Evolutionary conservation across 345 rosid genomes (phyloP).

Genomic region (Euphorbia pulcherrima): DNA sequence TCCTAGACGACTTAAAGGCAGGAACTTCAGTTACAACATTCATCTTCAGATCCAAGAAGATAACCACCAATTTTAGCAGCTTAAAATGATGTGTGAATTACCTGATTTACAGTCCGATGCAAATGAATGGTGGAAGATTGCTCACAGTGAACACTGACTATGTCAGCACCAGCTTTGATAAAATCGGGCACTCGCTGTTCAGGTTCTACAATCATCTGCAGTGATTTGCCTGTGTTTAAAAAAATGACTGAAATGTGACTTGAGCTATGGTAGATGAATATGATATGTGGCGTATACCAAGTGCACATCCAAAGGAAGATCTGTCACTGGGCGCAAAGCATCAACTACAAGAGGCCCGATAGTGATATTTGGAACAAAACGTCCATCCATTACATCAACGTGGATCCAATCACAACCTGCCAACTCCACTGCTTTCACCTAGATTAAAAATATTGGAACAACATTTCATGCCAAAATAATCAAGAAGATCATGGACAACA

Average conservation of each 20-base stretch:
- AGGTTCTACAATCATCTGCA: conserved; percentile 96
- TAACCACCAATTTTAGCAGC: background rate
- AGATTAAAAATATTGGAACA: conserved; percentile 24
- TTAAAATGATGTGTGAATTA: conserved; percentile 20
- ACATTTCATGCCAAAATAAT: conserved; percentile 6
- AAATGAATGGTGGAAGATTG: conserved; percentile 91
- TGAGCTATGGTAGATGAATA: background rate
- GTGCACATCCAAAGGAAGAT: conserved; percentile 97
- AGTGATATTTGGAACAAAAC: conserved; percentile 95
- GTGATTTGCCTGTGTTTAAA: conserved; percentile 14
- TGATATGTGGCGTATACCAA: conserved; percentile 45
- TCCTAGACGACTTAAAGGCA: background rate
- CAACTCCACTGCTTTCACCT: conserved; percentile 89
- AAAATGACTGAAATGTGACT: conserved; percentile 3
- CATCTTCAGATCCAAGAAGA: background rate
- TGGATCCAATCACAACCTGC: conserved; percentile 98
- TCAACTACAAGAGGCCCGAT: conserved; percentile 94
- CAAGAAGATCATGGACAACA: background rate
- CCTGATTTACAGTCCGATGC: conserved; percentile 84
- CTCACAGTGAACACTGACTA: conserved; percentile 95
- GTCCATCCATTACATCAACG: conserved; percentile 98
- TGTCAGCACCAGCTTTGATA: conserved; percentile 98
- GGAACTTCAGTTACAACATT: background rate
- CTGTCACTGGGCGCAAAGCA: conserved; percentile 90
- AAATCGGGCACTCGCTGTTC: conserved; percentile 91